Evolutionary conservation across 768 basidiomycete genomes (phyloP).

Genomic region (Auricularia sp.): DNA sequence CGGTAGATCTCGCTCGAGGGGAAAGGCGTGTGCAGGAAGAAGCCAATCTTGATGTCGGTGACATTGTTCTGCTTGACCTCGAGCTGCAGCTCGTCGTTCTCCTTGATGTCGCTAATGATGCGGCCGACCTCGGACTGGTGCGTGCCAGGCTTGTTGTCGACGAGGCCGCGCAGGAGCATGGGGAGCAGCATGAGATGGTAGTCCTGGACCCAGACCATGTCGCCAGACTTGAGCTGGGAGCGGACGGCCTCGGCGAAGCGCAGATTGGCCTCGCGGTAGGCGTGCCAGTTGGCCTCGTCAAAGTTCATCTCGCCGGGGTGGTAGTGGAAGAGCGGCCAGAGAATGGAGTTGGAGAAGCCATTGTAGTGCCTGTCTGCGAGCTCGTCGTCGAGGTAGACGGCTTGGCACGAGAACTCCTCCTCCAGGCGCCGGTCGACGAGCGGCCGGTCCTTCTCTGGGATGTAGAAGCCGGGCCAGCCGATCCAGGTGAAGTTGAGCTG

Average conservation of each 20-base stretch:
- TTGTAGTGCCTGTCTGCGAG: conserved; percentile 98
- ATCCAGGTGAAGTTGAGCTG: conserved; percentile 98
- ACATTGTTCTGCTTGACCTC: conserved; percentile 12
- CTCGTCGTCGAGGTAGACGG: conserved; percentile 96
- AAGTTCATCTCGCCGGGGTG: conserved; percentile 99
- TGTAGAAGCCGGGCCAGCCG: conserved; percentile 90
- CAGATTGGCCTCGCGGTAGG: conserved; percentile 94
- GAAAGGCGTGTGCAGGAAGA: conserved; percentile 98
- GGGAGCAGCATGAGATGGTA: conserved; percentile 97
- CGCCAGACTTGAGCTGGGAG: conserved; percentile 66
- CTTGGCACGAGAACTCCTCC: conserved; percentile 95
- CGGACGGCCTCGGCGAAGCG: conserved; percentile 86
- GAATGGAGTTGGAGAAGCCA: conserved; percentile 98
- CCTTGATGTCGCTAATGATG: conserved; percentile 21
- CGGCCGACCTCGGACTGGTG: conserved; percentile 11
- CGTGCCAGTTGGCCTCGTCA: conserved; percentile 96
- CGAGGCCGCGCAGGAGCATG: conserved; percentile 82
- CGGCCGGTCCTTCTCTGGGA: conserved; percentile 85
- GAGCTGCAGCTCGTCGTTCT: not conserved
- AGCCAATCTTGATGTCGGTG: conserved; percentile 85
- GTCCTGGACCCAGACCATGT: conserved; percentile 99
- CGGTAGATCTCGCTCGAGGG: conserved; percentile 78
- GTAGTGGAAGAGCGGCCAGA: conserved; percentile 99
- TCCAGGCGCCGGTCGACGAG: conserved; percentile 84
- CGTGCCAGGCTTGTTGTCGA: conserved; percentile 42